These are phyloP conservation scores for Fusarium graminum DNA, from an alignment of 2,329 filamentous ascomycete genomes.

Conservation along the genomic window DNA sequence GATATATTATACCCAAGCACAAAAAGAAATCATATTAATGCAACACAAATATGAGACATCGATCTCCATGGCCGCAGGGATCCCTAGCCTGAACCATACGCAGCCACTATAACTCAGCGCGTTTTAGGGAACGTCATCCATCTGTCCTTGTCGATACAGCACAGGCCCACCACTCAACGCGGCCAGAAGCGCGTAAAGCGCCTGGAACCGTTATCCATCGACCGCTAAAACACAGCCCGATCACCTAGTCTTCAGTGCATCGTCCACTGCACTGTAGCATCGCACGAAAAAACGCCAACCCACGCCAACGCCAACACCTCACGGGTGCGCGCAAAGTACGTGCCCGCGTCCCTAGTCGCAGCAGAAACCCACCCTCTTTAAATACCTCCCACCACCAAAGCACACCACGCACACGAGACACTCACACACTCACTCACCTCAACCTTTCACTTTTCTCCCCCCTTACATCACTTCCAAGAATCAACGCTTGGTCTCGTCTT, in stretches of 20 bases:
- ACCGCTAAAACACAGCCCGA: slow-evolving; percentile 6
- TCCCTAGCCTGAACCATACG: slow-evolving; percentile 25
- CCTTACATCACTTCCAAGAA: slow-evolving; percentile 4
- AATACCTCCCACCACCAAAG: slow-evolving; percentile 42
- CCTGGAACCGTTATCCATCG: slow-evolving; percentile 11
- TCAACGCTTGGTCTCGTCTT: slow-evolving; percentile 23
- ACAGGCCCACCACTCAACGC: slow-evolving; percentile 35
- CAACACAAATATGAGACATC: slow-evolving; percentile 12
- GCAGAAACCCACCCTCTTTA: slow-evolving; percentile 38
- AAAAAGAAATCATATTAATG: neutral
- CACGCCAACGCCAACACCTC: slow-evolving; percentile 39
- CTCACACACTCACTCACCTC: slow-evolving; percentile 11
- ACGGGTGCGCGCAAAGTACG: slow-evolving; percentile 30
- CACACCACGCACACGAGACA: slow-evolving; percentile 39
- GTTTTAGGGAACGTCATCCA: slow-evolving; percentile 34
- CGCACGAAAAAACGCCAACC: slow-evolving; percentile 35
- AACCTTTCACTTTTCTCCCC: slow-evolving; percentile 3
- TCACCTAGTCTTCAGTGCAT: slow-evolving; percentile 14
- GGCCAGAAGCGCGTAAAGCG: slow-evolving; percentile 38
- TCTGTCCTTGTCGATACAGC: slow-evolving; percentile 32
- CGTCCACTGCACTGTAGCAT: slow-evolving; percentile 15
- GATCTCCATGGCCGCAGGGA: slow-evolving; percentile 28
- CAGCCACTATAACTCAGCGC: slow-evolving; percentile 37
- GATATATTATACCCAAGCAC: neutral
- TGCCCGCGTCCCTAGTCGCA: slow-evolving; percentile 34